A percentile compares a stretch with the other conserved stretches of the same genome.
phyloP scores from a whole-genome alignment of 148 eudicot species.

The Cornus florida region DNA sequence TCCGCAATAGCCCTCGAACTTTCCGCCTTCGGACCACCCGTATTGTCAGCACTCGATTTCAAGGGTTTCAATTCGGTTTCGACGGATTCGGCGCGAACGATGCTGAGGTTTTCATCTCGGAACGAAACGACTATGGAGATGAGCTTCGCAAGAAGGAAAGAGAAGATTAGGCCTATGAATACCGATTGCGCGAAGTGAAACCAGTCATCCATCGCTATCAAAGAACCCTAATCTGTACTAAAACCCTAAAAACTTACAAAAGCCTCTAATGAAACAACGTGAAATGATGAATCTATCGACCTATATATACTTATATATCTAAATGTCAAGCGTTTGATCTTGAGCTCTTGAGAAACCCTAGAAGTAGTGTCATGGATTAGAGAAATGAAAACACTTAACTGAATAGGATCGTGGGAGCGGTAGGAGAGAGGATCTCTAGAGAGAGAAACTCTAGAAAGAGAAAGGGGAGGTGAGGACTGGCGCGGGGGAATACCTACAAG shows the following conservation, averaged over 20 bases:
- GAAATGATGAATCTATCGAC: background rate
- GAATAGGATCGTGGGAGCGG: no score
- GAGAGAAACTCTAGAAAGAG: no score
- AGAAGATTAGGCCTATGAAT: slow-evolving; percentile 70
- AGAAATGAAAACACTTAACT: no score
- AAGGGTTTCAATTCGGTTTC: slow-evolving; percentile 19
- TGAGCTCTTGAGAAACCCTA: background rate
- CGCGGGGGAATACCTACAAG: no score
- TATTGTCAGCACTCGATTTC: slow-evolving; percentile 17
- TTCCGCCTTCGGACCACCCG: slow-evolving; percentile 21
- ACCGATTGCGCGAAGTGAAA: slow-evolving; percentile 60
- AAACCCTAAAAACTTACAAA: slow-evolving; percentile 12
- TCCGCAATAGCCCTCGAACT: slow-evolving; percentile 40
- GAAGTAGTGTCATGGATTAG: no score
- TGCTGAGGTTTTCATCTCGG: slow-evolving; percentile 58
- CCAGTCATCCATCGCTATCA: slow-evolving; percentile 57
- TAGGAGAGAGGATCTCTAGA: no score
- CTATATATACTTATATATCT: no score
- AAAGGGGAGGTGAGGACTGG: no score
- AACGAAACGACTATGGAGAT: slow-evolving; percentile 78
- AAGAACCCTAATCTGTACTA: background rate
- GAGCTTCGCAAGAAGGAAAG: slow-evolving; percentile 82
- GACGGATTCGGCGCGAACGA: slow-evolving; percentile 29
- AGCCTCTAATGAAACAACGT: background rate
- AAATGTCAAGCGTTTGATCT: no score